Base-by-base conservation (phyloP, 495 filamentous ascomycete genomes). In the Alectoria sarmentosa region DNA sequence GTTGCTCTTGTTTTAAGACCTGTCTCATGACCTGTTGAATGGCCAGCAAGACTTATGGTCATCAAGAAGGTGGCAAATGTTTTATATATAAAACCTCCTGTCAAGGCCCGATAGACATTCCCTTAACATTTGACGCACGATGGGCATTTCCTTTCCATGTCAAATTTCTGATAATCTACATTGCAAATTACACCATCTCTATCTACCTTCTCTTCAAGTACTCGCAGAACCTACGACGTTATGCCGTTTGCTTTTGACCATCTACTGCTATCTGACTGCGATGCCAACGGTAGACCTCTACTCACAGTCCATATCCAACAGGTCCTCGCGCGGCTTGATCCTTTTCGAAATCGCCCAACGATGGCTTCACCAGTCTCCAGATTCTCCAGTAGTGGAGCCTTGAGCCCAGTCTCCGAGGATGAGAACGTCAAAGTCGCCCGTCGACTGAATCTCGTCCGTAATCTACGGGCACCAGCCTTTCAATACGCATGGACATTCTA, bases 401-500 rank as follows among this genome's bases (percentile, higher is more conserved):
- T 54, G 21, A 54, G 49, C 49, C 49, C 49, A 15, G 49, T 54
- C 14, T 54, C 49, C 13, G 49, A 54, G 28, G 49, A 54, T 5
- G 49, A 54, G 4, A 54, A 54, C 49, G 49, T 10, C 49, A 54
- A 54, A 9, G 49, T 54, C 28, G 49, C 49, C 28, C 49, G 49
- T 15, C 2, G 49, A 54, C 15, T 54, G 49, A 54, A 26, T 4
- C 49, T 54, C 14, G 49, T 54, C 6, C 49, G 49, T 14, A 30
- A 32, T 14, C 49, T 54, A 26, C 49, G 49, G 28, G 49, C 49
- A 32, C 49, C 49, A 54, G 49, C 49, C n/a, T 65, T 65, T 32
- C 42, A 56, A 28, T 60, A 39, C 49, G 65, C 69, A 64, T 86
- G 83, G 84, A 76, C 78, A 19, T 81, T 85, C 73, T 86, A 80